Base-by-base conservation (phyloP, 176 grass and related monocot genomes). In the Saccharum spontaneum region DNA sequence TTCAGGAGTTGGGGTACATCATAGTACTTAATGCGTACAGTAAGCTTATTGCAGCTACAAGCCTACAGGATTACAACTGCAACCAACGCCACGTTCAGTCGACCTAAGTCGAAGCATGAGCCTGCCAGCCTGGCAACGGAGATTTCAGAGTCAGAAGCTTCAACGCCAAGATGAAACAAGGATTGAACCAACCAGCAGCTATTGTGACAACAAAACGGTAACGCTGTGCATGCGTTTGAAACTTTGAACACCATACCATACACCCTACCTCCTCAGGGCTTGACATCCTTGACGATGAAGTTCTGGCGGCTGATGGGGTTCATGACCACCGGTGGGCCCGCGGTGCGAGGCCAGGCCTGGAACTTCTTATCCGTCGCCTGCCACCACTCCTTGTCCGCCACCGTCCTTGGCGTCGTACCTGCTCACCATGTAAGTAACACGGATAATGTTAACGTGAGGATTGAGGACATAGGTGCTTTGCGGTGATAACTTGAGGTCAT, bases 221-320 rank as follows among this genome's bases (percentile, higher is more conserved):
- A 38, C 17, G 24, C 37, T 13, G 2, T 3, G 14, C 37, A 67
- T 18, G 45, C 34, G 10, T 44, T 44, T 11, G 41, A 44, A 44
- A 3, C 41, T 44, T 44, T 45, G 45, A 14, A 46, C 45, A 46
- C 34, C 34, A 36, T 36, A 4, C 34, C 34, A 36, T 13, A 38
- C 52, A 28, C 12, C 34, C 34, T 16, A 69, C 45, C 65, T 57
- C 18, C 45, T 37, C 84, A 93, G 4, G 80, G 85, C 17, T 97
- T 84, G 20, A 89, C 46, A 63, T 94, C 86, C 73, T 93, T 97
- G 5, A 7, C 37, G 37, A 97, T 93, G 75, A 94, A 97, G 78
- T 97, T 94, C 63, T 93, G 95, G 75, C 92, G 90, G 71, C 95
- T 94, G 75, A 97, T 91, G 69, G 95, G 92, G 86, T 97, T 97